Evolutionary conservation across 78 protist species (phyloP), one percentile per base, ranked within the genome.

Genomic region (Isochrysis galbana): DNA sequence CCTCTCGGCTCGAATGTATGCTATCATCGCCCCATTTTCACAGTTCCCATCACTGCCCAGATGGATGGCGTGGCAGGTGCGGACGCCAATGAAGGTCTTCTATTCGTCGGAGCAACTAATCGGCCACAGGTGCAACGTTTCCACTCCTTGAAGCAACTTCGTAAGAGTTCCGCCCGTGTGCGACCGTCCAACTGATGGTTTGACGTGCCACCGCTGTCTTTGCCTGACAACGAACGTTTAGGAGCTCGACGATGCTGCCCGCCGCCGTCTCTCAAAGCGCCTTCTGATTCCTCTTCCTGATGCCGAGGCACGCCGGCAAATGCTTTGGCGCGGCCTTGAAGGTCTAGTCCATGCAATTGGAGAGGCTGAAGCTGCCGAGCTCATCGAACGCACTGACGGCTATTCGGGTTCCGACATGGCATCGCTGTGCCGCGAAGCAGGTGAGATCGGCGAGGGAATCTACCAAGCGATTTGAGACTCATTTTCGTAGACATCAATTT

Each of bases 71-170:
- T 90, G 34, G 21, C 47, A 14, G 17, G 61, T 46, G 11, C 22
- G 48, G 23, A 61, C 70, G 23, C 5, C 45, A 48, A 44, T 44
- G 36, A 5, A 36, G 36, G 78, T 5, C 39, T 48, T 5, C 70
- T 55, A 29, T 44, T 44, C 36, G 67, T 47, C 14, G 83, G 93
- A 19, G 99, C 99, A 5, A 98, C 99, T 0, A 98, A 98, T 54
- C 36, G 98, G 82, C 99, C 99, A 5, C 96, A 97, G 45, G 98
- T n/a, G n/a, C n/a, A n/a, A n/a, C n/a, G n/a, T n/a, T n/a, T n/a
- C n/a, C n/a, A n/a, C n/a, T n/a, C n/a, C n/a, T n/a, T n/a, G n/a
- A n/a, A n/a, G n/a, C n/a, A n/a, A n/a, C n/a, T n/a, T n/a, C n/a
- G n/a, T n/a, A n/a, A n/a, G n/a, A n/a, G n/a, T n/a, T n/a, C n/a